Base-by-base conservation (phyloP, 139 green algal genomes). In the Micromonas commoda region DNA sequence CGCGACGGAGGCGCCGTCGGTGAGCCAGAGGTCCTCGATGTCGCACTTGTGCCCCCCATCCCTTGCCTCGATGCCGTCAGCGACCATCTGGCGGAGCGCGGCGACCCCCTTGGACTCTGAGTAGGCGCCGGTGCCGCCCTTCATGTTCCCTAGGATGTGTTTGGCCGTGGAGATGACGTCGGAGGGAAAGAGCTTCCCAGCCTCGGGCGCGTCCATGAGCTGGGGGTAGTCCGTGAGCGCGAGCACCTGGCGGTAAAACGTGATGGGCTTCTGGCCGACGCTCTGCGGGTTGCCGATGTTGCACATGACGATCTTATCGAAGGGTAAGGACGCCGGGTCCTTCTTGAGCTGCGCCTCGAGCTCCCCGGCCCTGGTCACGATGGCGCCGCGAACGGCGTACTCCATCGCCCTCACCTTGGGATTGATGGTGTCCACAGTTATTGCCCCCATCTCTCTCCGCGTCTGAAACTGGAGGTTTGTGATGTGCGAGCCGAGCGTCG, bases 381-480 rank as follows among this genome's bases (percentile, higher is more conserved):
- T 86, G 80, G 98, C 94, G 31, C 94, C 94, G 53, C 92, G 87
- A 38, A 98, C 93, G 28, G 91, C 93, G 69, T 95, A 97, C 84
- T 92, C 81, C 20, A 86, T 89, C 75, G 91, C 88, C 28, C 85
- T 69, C 3, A 97, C 67, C 64, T 95, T 89, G 3, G 84, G 63
- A 79, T 97, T 97, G 45, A 97, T 64, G 66, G n/a, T 52, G 20
- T 70, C 63, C 9, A 57, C 45, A 16, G 45, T 57, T 9, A 57
- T 57, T 16, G 45, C 16, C 45, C 9, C 9, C 45, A 57, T 57
- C 45, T 9, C 16, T 9, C 45, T 9, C 45, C 9, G 45, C 16
- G 9, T 16, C 16, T 16, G 45, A 57, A 57, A 57, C 9, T n/a
- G n/a, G n/a, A n/a, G n/a, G n/a, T n/a, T n/a, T n/a, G n/a, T n/a